phyloP scores from a whole-genome alignment of 352 stramenopile genomes.

The Discostella stelligera region DNA sequence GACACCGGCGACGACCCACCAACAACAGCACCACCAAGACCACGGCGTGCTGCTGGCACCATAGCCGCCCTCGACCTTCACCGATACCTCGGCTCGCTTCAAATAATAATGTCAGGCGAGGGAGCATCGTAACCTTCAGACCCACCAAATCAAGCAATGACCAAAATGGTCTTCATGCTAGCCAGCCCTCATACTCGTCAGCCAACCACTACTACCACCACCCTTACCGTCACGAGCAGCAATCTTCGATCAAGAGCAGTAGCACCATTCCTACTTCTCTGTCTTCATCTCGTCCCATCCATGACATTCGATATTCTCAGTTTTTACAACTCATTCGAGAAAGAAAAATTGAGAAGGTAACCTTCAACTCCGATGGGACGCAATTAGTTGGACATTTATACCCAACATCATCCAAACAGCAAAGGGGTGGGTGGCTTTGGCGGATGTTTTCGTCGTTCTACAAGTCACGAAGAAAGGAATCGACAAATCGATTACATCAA shows the following conservation, averaged over 20 bases:
- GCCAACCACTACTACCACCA: background rate
- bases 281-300: background rate
- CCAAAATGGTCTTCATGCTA: background rate
- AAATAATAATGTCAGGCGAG: background rate
- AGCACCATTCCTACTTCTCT: background rate
- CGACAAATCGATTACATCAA: background rate
- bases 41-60: background rate
- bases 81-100: no score
- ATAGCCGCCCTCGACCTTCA: background rate
- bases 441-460: background rate
- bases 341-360: conserved; percentile 82
- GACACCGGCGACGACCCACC: background rate
- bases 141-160: background rate
- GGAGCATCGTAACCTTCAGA: background rate
- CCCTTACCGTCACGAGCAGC: background rate
- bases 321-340: conserved; percentile 77
- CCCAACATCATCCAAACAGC: conserved; percentile 54
- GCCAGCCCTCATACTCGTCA: background rate
- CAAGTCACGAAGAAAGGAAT: background rate
- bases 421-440: background rate
- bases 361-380: conserved; percentile 78
- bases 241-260: background rate
- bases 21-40: background rate
- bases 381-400: conserved; percentile 79
- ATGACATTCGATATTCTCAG: conserved; percentile 76